phyloP scores from a whole-genome alignment of 108 stramenopile species.

The Skeletonema grethae region DNA sequence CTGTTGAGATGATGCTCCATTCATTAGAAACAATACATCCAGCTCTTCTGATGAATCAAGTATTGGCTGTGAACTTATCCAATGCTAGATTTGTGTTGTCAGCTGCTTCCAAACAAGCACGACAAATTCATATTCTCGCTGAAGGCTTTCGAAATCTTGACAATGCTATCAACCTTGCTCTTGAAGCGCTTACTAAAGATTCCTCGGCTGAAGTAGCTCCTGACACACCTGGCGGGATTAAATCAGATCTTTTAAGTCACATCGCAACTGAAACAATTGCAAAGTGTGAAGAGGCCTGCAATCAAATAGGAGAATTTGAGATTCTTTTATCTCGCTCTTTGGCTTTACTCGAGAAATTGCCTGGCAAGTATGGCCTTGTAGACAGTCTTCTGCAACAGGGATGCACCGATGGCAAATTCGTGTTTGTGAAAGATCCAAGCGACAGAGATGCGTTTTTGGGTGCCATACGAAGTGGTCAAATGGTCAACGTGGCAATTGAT shows the following conservation, averaged over 20 bases:
- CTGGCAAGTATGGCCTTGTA: conserved; percentile 64
- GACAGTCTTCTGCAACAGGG: conserved; percentile 58
- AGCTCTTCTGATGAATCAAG: conserved; percentile 74
- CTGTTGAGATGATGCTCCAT: conserved; percentile 80
- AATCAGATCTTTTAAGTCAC: conserved; percentile 44
- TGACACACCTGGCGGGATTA: conserved; percentile 11
- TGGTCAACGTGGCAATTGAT: not conserved
- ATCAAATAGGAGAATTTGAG: conserved; percentile 70
- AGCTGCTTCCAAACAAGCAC: conserved; percentile 56
- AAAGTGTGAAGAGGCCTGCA: conserved; percentile 82
- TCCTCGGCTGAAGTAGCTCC: conserved; percentile 28
- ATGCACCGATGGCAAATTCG: conserved; percentile 45
- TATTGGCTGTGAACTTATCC: conserved; percentile 75
- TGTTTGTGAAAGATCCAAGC: conserved; percentile 45
- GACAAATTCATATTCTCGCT: conserved; percentile 52
- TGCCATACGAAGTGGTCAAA: conserved; percentile 51
- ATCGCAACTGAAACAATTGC: conserved; percentile 60
- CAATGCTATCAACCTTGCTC: conserved; percentile 55
- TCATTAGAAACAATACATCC: conserved; percentile 87
- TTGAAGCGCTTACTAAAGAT: conserved; percentile 68
- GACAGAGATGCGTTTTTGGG: conserved; percentile 58
- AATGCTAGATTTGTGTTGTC: conserved; percentile 71
- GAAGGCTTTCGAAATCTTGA: conserved; percentile 49
- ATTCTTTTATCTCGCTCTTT: conserved; percentile 68
- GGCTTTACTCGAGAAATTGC: conserved; percentile 69